A percentile compares a stretch with the other conserved stretches of the same genome.
phyloP scores from a whole-genome alignment of 352 stramenopile genomes.

The Pythium rishiriense region DNA sequence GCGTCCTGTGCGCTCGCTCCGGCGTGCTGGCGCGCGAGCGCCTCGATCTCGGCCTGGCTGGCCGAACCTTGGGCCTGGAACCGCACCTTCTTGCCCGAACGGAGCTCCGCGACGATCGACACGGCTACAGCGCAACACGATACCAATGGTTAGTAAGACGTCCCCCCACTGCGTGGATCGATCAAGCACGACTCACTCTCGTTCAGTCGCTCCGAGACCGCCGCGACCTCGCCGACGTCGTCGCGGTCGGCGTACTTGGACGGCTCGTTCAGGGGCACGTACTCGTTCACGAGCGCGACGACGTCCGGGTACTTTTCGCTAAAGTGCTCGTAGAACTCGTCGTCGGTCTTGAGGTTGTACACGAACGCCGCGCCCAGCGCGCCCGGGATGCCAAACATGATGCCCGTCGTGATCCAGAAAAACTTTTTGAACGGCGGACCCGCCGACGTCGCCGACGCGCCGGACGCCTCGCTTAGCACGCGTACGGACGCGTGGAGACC shows the following conservation, averaged over 20 bases:
- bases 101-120: slow-evolving; percentile 58
- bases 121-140: slow-evolving; percentile 35
- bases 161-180: no score
- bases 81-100: slow-evolving; percentile 51
- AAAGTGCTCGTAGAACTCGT: slow-evolving; percentile 86
- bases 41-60: slow-evolving; percentile 67
- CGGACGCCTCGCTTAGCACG: not conserved
- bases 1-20: slow-evolving; percentile 40
- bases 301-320: slow-evolving; percentile 81
- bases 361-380: slow-evolving; percentile 68
- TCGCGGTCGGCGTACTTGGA: slow-evolving; percentile 51
- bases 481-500: slow-evolving; percentile 2
- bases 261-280: slow-evolving; percentile 59
- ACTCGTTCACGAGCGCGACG: slow-evolving; percentile 63
- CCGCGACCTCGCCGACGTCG: slow-evolving; percentile 67
- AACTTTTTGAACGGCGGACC: slow-evolving; percentile 67
- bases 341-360: slow-evolving; percentile 82
- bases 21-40: slow-evolving; percentile 50
- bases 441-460: not conserved
- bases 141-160: no score
- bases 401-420: slow-evolving; percentile 71
- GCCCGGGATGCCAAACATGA: slow-evolving; percentile 79
- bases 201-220: slow-evolving; percentile 52
- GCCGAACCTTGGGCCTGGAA: slow-evolving; percentile 59
- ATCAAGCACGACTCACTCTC: slow-evolving; percentile 49